Evolutionary conservation across 345 rosid species (phyloP).

Genomic region (Barbarea vulgaris): DNA sequence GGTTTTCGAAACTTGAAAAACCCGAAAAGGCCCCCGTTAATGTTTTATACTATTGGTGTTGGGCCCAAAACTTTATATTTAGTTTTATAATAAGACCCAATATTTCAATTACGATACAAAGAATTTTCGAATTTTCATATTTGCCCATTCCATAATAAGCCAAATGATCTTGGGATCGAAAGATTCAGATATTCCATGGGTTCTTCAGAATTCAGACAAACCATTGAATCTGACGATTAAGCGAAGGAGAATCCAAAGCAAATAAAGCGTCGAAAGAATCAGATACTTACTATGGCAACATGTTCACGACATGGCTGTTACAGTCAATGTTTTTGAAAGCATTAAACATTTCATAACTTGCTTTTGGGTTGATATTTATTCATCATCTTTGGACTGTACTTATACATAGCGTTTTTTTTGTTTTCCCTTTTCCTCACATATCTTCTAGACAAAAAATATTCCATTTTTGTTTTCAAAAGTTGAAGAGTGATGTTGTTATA

Average conservation of each 20-base stretch:
- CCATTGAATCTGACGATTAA: too few species aligned
- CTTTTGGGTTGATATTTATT: neutral
- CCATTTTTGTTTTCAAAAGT: too few species aligned
- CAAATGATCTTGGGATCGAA: neutral
- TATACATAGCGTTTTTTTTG: too few species aligned
- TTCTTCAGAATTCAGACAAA: too few species aligned
- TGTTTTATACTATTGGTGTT: neutral
- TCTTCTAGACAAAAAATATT: too few species aligned
- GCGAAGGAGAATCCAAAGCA: too few species aligned
- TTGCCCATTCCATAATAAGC: neutral
- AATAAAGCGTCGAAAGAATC: too few species aligned
- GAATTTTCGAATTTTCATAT: neutral
- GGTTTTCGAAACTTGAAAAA: neutral
- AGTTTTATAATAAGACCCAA: neutral
- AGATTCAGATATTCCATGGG: too few species aligned
- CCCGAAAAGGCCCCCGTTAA: neutral
- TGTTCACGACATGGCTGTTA: neutral
- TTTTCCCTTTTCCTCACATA: neutral
- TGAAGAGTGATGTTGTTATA: too few species aligned
- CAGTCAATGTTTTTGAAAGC: neutral
- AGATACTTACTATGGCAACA: too few species aligned
- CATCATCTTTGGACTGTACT: neutral
- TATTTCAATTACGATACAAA: neutral
- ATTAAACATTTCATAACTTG: neutral
- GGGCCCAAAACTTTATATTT: neutral